Conservation (phyloP, 192 early-diverging fungal species). For the Coemansia sp. region DNA sequence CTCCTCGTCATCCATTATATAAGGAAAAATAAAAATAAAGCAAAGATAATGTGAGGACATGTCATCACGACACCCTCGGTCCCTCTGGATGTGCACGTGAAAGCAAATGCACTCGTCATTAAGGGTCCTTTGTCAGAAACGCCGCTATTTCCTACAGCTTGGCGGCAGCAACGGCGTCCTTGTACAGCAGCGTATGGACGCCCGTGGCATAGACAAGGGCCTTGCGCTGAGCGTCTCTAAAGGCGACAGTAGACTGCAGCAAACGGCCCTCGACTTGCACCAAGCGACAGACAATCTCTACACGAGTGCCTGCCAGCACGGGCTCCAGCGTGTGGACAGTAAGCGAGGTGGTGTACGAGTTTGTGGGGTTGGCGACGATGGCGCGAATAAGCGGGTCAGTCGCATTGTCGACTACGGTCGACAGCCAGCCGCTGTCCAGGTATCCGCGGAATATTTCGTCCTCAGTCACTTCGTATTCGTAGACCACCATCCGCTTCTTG, state of each 20-base stretch:
- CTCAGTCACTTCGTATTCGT: constrained; percentile 34
- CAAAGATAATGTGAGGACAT: background rate
- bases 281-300: constrained; percentile 31
- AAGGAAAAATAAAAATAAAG: background rate
- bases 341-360: constrained; percentile 15
- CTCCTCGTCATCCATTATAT: background rate
- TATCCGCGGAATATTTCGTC: constrained; percentile 31
- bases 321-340: constrained; percentile 27
- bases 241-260: constrained; percentile 26
- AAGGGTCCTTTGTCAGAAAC: background rate
- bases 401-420: constrained; percentile 22
- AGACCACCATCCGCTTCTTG: constrained; percentile 13
- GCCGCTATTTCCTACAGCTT: background rate
- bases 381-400: constrained; percentile 19
- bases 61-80: background rate
- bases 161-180: constrained; percentile 9
- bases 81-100: no score
- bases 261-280: constrained; percentile 22
- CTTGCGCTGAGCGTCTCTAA: constrained; percentile 23
- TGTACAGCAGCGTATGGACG: constrained; percentile 15
- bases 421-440: constrained; percentile 26
- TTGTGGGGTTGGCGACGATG: background rate
- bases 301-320: constrained; percentile 4
- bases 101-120: background rate
- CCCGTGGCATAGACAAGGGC: constrained; percentile 21